Conservation (phyloP, 202 grass and related monocot genomes). For the Musa balbisiana region DNA sequence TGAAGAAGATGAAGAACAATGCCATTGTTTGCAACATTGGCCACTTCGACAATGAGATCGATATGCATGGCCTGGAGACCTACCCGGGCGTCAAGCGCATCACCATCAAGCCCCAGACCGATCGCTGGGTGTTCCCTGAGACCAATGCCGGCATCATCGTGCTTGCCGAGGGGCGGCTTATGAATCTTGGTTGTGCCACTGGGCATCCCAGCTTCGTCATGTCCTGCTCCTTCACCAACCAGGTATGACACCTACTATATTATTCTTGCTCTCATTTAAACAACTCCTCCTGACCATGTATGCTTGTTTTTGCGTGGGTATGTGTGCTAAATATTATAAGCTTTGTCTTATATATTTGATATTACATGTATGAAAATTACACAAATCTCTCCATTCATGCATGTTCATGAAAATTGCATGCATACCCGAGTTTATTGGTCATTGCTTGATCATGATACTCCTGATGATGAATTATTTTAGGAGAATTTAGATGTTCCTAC, state of each 20-base stretch:
- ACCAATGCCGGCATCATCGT: slow-evolving; percentile 34
- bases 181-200: slow-evolving; percentile 43
- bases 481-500: no score
- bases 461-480: no score
- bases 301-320: no score
- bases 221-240: slow-evolving; percentile 55
- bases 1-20: slow-evolving; percentile 55
- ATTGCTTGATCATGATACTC: no score
- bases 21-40: slow-evolving; percentile 45
- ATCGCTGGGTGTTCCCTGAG: slow-evolving; percentile 42
- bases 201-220: slow-evolving; percentile 48
- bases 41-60: slow-evolving; percentile 45
- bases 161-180: slow-evolving; percentile 42
- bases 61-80: slow-evolving; percentile 39
- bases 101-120: slow-evolving; percentile 49
- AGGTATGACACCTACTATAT: slow-evolving; percentile 10
- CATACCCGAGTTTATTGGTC: no score
- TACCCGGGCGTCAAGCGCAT: slow-evolving; percentile 42
- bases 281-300: neutral
- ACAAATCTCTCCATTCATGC: no score
- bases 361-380: no score
- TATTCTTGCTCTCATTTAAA: no score
- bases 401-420: no score
- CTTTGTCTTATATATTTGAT: no score
- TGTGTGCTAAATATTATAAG: no score